Base-by-base conservation (phyloP, 2,329 filamentous ascomycete species). In the Aspergillus neoniger region DNA sequence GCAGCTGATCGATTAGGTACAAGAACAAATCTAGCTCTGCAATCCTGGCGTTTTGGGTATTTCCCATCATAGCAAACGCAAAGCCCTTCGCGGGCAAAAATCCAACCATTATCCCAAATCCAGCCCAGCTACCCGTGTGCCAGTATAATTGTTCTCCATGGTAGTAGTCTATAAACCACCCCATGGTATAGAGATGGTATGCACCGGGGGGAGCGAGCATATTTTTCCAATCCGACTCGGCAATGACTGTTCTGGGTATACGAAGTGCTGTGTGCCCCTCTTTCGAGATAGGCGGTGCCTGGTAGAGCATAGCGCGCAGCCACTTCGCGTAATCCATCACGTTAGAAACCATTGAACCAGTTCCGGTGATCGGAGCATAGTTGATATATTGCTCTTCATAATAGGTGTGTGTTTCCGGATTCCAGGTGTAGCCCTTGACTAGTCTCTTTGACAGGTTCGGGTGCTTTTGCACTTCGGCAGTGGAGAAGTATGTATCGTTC, bases 311-410 rank as follows among this genome's bases (percentile, higher is more conserved):
- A 5, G 67, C 60, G 14, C 65, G 64, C 6, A 70, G 28, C 68
- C 68, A 71, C 23, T 67, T 60, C 0, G 68, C 64, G 36, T 71
- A 71, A 28, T 71, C 69, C 1, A 70, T 62, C 8, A 71, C 69
- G 30, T 50, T 70, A 60, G 65, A 69, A n/a, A 70, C 67, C 10
- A 70, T 69, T 0, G 68, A 55, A 2, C 68, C 68, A 4, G 64
- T 63, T 15, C 67, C 69, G 3, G 59, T 68, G 1, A 59, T 59
- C 1, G 68, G 57, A 12, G 53, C 57, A 30, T 66, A 68, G n/a
- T 64, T 61, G 14, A 65, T 49, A 19, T 63, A 55, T 1, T 64
- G 60, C 28, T 68, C 65, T 10, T 63, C 23, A 5, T 60, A 47
- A 36, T 66, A 67, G 5, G 38, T 47, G 9, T 55, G 23, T n/a